These are phyloP conservation scores for Chlamydomonas reinhardtii DNA, from an alignment of 163 green algal genomes.

Conservation along the genomic window DNA sequence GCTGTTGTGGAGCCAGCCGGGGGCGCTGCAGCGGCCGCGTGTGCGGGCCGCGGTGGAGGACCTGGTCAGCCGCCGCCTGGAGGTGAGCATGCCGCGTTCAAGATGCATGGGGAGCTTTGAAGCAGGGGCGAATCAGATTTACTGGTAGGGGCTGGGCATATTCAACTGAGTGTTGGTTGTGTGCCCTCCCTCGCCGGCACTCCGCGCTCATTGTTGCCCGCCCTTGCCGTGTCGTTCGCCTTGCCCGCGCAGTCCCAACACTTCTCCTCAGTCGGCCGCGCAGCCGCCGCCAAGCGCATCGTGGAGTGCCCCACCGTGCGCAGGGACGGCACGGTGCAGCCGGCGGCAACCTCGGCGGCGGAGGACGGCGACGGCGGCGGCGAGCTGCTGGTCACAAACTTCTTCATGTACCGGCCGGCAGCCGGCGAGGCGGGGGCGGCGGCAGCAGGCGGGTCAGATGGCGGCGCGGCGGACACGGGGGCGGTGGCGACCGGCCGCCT, in stretches of 20 bases:
- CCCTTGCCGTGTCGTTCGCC: background rate
- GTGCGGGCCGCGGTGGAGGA: background rate
- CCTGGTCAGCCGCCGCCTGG: background rate
- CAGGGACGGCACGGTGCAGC: background rate
- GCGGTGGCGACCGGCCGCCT: slow-evolving; percentile 31
- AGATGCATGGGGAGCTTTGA: no score
- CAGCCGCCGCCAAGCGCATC: slow-evolving; percentile 24
- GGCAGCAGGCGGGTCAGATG: background rate
- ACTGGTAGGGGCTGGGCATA: no score
- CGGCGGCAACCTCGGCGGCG: background rate
- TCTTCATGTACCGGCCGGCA: slow-evolving; percentile 40
- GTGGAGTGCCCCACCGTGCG: background rate
- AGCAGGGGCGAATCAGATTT: no score
- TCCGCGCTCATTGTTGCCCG: background rate
- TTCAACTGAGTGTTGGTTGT: no score
- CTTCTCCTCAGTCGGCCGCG: slow-evolving; percentile 21
- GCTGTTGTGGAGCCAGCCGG: slow-evolving; percentile 27
- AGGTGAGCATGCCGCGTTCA: no score
- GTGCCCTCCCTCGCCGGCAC: no score
- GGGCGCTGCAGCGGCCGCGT: background rate
- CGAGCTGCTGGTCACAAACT: background rate
- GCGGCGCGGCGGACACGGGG: background rate
- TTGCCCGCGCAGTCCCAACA: slow-evolving; percentile 6
- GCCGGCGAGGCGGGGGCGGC: background rate
- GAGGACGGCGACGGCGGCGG: background rate